A percentile compares a stretch with the other conserved stretches of the same genome.
Evolutionary conservation across 192 early-diverging fungal genomes (phyloP).

Genomic region (Phycomyces blakesleeanus): DNA sequence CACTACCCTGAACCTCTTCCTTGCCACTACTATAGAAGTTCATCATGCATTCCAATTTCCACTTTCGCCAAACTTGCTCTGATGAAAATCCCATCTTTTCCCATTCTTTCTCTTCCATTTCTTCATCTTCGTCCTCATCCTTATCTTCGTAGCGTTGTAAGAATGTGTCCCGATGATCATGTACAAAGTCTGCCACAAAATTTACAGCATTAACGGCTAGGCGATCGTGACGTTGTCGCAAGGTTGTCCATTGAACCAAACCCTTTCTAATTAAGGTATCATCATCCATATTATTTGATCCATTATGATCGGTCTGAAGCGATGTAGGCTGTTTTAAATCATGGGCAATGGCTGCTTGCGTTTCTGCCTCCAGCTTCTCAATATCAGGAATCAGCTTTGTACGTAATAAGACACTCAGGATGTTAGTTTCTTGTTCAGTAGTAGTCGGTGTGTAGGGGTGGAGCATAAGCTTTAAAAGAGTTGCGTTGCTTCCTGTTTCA

Average conservation of each 20-base stretch:
- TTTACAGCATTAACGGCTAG: slow-evolving; percentile 17
- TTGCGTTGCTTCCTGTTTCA: slow-evolving; percentile 28
- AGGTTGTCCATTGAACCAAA: slow-evolving; percentile 20
- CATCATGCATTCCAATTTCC: slow-evolving; percentile 37
- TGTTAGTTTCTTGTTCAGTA: slow-evolving; percentile 35
- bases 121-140: slow-evolving; percentile 14
- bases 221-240: slow-evolving; percentile 28
- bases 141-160: slow-evolving; percentile 12
- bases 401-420: slow-evolving; percentile 31
- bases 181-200: slow-evolving; percentile 16
- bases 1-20: slow-evolving; percentile 26
- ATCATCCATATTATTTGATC: slow-evolving; percentile 8
- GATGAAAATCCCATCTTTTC: slow-evolving; percentile 30
- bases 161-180: slow-evolving; percentile 17
- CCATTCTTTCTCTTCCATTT: slow-evolving; percentile 21
- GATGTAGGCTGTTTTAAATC: slow-evolving; percentile 7
- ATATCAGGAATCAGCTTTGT: slow-evolving; percentile 42
- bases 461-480: slow-evolving; percentile 33
- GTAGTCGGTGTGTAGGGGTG: slow-evolving; percentile 32
- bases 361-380: slow-evolving; percentile 32
- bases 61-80: slow-evolving; percentile 31
- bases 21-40: slow-evolving; percentile 36
- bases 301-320: background rate
- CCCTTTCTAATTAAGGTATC: slow-evolving; percentile 12
- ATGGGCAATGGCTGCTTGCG: slow-evolving; percentile 16